Evolutionary conservation across 352 stramenopile genomes (phyloP).

Genomic region (Globisporangium cederbergense): DNA sequence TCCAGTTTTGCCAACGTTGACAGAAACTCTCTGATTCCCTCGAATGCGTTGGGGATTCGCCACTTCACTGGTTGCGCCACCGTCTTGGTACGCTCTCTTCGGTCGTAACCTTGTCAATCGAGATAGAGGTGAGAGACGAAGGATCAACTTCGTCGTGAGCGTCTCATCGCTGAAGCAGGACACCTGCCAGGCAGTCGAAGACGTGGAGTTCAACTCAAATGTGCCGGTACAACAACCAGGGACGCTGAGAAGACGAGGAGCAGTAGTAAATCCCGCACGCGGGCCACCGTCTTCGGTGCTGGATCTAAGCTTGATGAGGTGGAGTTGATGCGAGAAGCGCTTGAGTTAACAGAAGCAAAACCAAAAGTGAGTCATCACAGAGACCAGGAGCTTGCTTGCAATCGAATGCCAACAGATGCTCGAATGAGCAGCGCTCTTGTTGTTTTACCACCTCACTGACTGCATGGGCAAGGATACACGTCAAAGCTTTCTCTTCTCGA

Average conservation of each 20-base stretch:
- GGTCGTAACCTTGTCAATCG: background rate
- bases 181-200: background rate
- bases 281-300: background rate
- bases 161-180: constrained; percentile 1
- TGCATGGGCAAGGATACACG: no score
- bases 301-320: background rate
- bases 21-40: background rate
- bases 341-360: background rate
- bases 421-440: no score
- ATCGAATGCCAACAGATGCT: no score
- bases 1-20: background rate
- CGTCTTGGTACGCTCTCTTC: constrained; percentile 1
- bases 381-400: no score
- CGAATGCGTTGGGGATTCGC: background rate
- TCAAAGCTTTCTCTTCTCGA: no score
- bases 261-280: background rate
- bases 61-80: background rate
- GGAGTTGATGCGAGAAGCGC: background rate
- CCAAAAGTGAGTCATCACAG: background rate
- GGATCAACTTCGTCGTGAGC: background rate
- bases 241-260: background rate
- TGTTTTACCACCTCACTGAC: no score
- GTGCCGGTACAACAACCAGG: background rate
- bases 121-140: constrained; percentile 3
- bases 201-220: constrained; percentile 7